These are phyloP conservation scores for Mycena metata DNA, from an alignment of 768 basidiomycete genomes.

Conservation along the genomic window DNA sequence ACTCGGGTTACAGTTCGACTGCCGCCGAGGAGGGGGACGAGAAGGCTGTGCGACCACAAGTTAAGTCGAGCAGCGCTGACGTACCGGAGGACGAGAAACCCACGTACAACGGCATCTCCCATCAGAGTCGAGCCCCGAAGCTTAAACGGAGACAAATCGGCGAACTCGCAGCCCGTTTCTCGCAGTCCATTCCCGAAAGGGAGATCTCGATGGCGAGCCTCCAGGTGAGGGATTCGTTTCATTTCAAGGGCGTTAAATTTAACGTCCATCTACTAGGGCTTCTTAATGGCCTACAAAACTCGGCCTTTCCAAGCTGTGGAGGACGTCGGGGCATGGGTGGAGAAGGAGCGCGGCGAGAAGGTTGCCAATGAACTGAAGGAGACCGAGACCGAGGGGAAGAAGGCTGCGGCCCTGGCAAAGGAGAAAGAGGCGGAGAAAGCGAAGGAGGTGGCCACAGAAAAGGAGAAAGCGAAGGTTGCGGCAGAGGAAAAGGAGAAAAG, in stretches of 20 bases:
- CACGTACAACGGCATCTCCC: constrained; percentile 41
- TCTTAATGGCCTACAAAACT: constrained; percentile 73
- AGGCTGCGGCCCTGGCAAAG: constrained; percentile 28
- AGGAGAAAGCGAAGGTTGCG: constrained; percentile 11
- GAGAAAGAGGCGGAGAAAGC: constrained; percentile 19
- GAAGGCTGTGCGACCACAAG: constrained; percentile 10
- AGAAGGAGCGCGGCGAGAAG: constrained; percentile 48
- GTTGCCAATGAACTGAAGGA: constrained; percentile 26
- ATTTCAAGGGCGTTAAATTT: neutral
- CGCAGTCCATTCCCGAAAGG: constrained; percentile 55
- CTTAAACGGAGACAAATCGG: constrained; percentile 52
- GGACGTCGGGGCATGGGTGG: constrained; percentile 57
- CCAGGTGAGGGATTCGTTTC: constrained; percentile 40
- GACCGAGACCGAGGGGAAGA: constrained; percentile 32
- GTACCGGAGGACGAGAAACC: constrained; percentile 21
- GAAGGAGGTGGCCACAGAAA: constrained; percentile 2
- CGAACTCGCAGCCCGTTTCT: constrained; percentile 64
- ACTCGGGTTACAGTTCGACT: constrained; percentile 38
- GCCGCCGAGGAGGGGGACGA: constrained; percentile 16
- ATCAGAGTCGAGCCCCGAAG: constrained; percentile 46
- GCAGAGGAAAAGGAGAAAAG: neutral
- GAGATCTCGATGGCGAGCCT: constrained; percentile 55
- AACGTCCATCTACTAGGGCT: constrained; percentile 38
- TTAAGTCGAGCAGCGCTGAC: constrained; percentile 10
- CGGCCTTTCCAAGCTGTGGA: constrained; percentile 64